Conservation (phyloP, 352 stramenopile species). For the Globisporangium nodosum region DNA sequence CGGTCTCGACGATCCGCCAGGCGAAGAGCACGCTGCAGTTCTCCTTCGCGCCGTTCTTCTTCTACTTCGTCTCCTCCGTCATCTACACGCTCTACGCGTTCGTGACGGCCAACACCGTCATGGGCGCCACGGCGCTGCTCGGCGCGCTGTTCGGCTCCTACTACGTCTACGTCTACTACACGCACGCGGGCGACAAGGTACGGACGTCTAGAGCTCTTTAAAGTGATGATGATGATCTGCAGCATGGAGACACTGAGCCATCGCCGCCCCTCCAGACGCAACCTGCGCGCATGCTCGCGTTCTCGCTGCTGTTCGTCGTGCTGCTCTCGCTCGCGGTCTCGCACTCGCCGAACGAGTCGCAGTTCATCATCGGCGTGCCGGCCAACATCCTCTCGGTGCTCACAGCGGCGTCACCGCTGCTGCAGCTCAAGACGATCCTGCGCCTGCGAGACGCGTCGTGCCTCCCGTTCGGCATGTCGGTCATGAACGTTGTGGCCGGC, state of each 20-base stretch:
- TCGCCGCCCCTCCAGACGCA: constrained; percentile 14
- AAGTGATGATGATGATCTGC: too few species aligned
- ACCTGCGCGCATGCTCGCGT: constrained; percentile 33
- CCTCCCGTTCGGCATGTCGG: constrained; percentile 69
- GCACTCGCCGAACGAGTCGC: constrained; percentile 38
- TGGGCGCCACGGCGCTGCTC: constrained; percentile 51
- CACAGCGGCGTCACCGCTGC: constrained; percentile 59
- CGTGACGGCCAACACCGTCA: constrained; percentile 53
- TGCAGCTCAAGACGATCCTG: constrained; percentile 67
- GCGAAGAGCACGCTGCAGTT: constrained; percentile 71
- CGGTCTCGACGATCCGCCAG: constrained; percentile 52
- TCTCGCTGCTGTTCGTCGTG: constrained; percentile 40
- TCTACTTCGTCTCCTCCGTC: constrained; percentile 80
- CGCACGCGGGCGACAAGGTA: constrained; percentile 37
- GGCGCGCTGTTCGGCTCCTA: constrained; percentile 51
- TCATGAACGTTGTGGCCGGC: constrained; percentile 71
- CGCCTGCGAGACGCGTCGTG: constrained; percentile 57
- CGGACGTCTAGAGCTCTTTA: not conserved
- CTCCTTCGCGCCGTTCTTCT: constrained; percentile 78
- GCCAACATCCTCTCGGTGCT: constrained; percentile 70
- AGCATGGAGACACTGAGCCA: not conserved
- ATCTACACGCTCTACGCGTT: constrained; percentile 77
- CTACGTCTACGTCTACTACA: constrained; percentile 73
- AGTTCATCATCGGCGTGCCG: constrained; percentile 66
- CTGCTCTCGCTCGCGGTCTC: constrained; percentile 47